Base-by-base conservation (phyloP, 108 stramenopile species). In the Fistulifera pelliculosa region DNA sequence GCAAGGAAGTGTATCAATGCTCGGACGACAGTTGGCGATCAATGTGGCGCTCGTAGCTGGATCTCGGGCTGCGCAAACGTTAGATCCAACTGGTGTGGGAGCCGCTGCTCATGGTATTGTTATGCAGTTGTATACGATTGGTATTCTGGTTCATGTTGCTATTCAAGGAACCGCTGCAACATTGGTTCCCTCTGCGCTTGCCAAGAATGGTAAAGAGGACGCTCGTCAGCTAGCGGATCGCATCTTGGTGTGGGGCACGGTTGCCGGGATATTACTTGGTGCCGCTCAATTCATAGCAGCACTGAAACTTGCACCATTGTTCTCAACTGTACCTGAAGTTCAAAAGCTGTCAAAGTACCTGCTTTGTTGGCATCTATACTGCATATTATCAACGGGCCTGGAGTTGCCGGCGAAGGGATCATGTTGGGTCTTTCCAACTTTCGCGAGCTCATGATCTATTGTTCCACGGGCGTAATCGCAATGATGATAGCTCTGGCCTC, bases 91-190 rank as follows among this genome's bases (percentile, higher is more conserved):
- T 14, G 90, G 90, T 23, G 77, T 87, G 11, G 45, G 72, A 1
- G 90, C 81, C 12, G 90, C 90, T 5, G 90, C 90, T 15, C 83
- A 87, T 63, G 81, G 83, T 0, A 87, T 92, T 49, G 74, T 79
- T 7, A 84, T 82, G 80, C 85, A 87, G 65, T 78, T 85, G 15
- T 83, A 80, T 60, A 43, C 56, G 13, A 53, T 92, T 0, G 82
- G 83, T 4, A 77, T 84, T 38, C 82, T 92, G 11, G 58, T 64
- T 11, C 77, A 77, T 35, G 55, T 92, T 11, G 90, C 76, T 10
- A 65, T 92, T 39, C 79, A 81, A 60, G 71, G 64, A 1, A 74
- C 80, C 4, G 77, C 90, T 21, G 84, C 83, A 2, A 70, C 84
- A 1, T 48, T 87, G 44, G 77, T 92, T 6, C 81, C 85, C 11